phyloP scores from a whole-genome alignment of 495 filamentous ascomycete species.

The Jackrogersella minutella region DNA sequence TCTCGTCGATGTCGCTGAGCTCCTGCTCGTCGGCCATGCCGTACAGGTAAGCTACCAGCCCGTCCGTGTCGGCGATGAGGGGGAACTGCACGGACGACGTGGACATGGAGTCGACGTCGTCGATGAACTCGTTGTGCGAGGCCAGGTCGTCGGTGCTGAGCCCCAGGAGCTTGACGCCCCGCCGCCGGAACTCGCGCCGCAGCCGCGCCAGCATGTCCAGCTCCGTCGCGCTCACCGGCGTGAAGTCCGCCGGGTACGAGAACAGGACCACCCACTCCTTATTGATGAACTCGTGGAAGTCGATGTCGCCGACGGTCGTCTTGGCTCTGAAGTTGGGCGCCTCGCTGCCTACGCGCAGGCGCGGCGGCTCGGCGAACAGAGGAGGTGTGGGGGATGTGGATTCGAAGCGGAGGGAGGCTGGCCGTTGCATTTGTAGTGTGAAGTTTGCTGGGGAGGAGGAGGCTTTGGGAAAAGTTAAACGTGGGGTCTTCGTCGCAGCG shows the following conservation, averaged over 20 bases:
- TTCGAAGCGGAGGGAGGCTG: slow-evolving; percentile 4
- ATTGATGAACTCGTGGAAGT: slow-evolving; percentile 96
- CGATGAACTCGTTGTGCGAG: slow-evolving; percentile 81
- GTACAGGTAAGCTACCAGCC: slow-evolving; percentile 87
- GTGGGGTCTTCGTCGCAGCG: slow-evolving; percentile 13
- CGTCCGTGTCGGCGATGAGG: slow-evolving; percentile 95
- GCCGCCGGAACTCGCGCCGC: slow-evolving; percentile 92
- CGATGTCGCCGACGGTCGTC: slow-evolving; percentile 87
- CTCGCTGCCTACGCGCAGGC: slow-evolving; percentile 85
- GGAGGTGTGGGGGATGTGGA: background rate
- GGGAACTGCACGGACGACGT: slow-evolving; percentile 86
- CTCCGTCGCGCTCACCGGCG: slow-evolving; percentile 97
- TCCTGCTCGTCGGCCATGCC: slow-evolving; percentile 91
- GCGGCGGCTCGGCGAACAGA: slow-evolving; percentile 11
- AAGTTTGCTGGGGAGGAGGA: background rate
- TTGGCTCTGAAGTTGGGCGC: slow-evolving; percentile 95
- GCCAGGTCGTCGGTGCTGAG: slow-evolving; percentile 81
- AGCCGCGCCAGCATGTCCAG: slow-evolving; percentile 96
- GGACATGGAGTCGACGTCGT: slow-evolving; percentile 86
- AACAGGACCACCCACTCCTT: slow-evolving; percentile 94
- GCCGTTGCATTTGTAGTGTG: background rate
- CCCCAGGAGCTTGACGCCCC: slow-evolving; percentile 94
- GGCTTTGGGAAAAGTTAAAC: slow-evolving; percentile 25
- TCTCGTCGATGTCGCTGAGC: slow-evolving; percentile 83
- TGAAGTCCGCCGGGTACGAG: slow-evolving; percentile 94